Percentiles rank a stretch among this genome's conserved stretches.
phyloP scores from a whole-genome alignment of 139 green algal genomes.

The Asterochloris sp. region DNA sequence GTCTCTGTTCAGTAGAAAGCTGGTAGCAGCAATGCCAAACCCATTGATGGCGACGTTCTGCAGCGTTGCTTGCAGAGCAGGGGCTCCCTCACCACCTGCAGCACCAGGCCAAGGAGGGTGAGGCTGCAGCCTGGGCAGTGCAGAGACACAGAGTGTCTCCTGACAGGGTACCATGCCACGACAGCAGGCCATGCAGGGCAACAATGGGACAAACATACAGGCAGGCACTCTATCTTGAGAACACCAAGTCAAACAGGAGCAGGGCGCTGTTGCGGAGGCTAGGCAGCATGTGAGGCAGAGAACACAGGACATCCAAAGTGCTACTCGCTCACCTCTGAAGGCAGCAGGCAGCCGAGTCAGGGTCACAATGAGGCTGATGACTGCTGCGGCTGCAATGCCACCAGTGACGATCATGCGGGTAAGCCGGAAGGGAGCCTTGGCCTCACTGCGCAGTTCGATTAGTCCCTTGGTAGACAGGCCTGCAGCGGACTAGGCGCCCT shows the following conservation, averaged over 20 bases:
- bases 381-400: slow-evolving; percentile 60
- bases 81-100: slow-evolving; percentile 61
- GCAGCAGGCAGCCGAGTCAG: slow-evolving; percentile 46
- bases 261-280: too few relatives aligned
- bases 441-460: slow-evolving; percentile 24
- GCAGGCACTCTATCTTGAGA: too few relatives aligned
- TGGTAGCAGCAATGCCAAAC: slow-evolving; percentile 50
- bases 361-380: slow-evolving; percentile 82
- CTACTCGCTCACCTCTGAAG: slow-evolving; percentile 39
- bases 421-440: slow-evolving; percentile 81
- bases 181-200: too few relatives aligned
- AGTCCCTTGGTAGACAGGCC: not conserved
- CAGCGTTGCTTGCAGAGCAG: slow-evolving; percentile 67
- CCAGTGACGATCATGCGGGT: slow-evolving; percentile 73
- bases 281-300: too few relatives aligned
- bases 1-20: slow-evolving; percentile 75
- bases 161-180: too few relatives aligned
- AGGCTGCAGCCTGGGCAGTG: too few relatives aligned
- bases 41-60: slow-evolving; percentile 85
- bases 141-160: too few relatives aligned
- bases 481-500: too few relatives aligned
- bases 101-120: too few relatives aligned
- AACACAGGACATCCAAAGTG: too few relatives aligned
- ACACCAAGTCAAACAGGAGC: too few relatives aligned
- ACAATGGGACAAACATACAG: too few relatives aligned